phyloP scores from a whole-genome alignment of 1,284 basidiomycete genomes.

The Heliocybe sulcata region DNA sequence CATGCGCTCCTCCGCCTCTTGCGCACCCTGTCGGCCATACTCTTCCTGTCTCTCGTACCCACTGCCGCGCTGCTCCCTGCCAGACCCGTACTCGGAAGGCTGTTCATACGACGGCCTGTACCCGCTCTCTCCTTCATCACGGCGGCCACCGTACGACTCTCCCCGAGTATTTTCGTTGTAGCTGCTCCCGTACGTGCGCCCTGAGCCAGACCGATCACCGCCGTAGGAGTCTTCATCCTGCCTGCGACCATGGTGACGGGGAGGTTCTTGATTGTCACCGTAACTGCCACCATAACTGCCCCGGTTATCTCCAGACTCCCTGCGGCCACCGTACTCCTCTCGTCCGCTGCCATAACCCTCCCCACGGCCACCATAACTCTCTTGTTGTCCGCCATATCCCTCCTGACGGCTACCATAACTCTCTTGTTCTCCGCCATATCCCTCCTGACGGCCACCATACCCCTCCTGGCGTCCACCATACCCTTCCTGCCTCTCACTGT shows the following conservation, averaged over 20 bases:
- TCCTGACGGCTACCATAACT: conserved; percentile 7
- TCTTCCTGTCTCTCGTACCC: background rate
- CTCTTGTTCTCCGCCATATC: conserved; percentile 5
- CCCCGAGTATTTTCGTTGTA: background rate
- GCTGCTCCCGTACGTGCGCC: background rate
- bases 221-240: background rate
- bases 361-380: too few species aligned
- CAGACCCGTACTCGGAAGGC: background rate
- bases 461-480: conserved; percentile 1
- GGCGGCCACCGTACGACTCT: background rate
- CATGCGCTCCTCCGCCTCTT: background rate
- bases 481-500: conserved; percentile 1
- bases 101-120: background rate
- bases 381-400: background rate
- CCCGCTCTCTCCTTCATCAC: background rate
- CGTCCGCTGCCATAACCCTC: background rate
- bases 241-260: background rate
- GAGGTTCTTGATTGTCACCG: background rate
- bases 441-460: conserved; percentile 10
- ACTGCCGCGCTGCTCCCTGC: background rate
- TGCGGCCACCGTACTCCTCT: background rate
- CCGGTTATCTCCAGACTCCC: too few species aligned
- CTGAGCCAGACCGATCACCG: background rate
- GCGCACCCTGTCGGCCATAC: background rate
- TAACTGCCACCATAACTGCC: too few species aligned